Evolutionary conservation across 805 yeast species (phyloP).

Genomic region (Candida bentonensis): DNA sequence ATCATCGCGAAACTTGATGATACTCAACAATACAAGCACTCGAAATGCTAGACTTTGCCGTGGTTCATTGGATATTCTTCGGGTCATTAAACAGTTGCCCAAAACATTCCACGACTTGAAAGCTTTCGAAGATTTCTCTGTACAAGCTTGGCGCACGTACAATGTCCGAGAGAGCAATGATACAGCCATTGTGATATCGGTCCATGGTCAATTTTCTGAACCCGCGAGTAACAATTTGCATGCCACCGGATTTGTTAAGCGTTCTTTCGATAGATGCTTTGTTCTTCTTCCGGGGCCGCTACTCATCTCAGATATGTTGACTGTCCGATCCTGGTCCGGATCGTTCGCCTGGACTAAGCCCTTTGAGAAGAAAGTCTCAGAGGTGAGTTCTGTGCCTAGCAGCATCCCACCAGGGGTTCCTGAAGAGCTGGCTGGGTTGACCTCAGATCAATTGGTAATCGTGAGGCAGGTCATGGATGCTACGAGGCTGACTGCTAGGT

Average conservation of each 20-base stretch:
- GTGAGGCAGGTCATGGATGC: constrained; percentile 51
- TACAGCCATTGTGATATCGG: constrained; percentile 58
- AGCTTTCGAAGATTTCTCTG: constrained; percentile 51
- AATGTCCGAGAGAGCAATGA: constrained; percentile 45
- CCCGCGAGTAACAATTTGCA: constrained; percentile 17
- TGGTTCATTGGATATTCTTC: constrained; percentile 57
- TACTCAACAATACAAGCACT: constrained; percentile 34
- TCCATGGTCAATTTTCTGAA: constrained; percentile 83
- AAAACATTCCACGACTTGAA: constrained; percentile 58
- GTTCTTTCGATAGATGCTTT: constrained; percentile 79
- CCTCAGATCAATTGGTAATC: constrained; percentile 35
- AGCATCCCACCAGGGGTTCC: constrained; percentile 5
- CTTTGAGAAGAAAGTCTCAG: background rate
- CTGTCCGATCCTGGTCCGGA: constrained; percentile 31
- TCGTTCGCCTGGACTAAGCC: constrained; percentile 4
- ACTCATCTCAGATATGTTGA: constrained; percentile 76
- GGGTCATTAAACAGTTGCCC: constrained; percentile 58
- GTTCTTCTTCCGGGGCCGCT: constrained; percentile 60
- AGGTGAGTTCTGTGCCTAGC: constrained; percentile 7
- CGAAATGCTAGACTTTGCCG: constrained; percentile 44
- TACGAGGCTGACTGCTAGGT: constrained; percentile 67
- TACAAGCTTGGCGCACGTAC: constrained; percentile 48
- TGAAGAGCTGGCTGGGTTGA: constrained; percentile 24
- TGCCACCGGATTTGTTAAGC: constrained; percentile 27
- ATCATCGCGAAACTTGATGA: constrained; percentile 61